A percentile compares a stretch with the other conserved stretches of the same genome.
Conservation (phyloP, 1,284 basidiomycete genomes). For the Rhodotorula glutinis region DNA sequence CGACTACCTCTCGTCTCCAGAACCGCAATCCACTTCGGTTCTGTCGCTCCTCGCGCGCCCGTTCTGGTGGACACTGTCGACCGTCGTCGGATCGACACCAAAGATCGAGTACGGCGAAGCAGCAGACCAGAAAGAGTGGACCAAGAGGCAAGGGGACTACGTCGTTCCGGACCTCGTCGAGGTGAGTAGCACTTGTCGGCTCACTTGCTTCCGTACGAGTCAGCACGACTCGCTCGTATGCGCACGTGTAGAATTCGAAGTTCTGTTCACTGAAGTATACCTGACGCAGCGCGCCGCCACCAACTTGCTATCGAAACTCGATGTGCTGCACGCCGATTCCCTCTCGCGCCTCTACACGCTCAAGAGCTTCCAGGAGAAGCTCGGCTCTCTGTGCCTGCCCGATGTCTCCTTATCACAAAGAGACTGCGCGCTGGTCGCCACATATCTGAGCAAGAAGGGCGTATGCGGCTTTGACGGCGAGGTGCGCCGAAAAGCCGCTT, state of each 20-base stretch:
- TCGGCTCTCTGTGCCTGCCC: constrained; percentile 19
- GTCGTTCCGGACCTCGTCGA: constrained; percentile 41
- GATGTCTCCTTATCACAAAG: constrained; percentile 17
- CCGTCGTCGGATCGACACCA: constrained; percentile 13
- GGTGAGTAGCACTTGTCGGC: constrained; percentile 16
- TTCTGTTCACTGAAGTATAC: neutral
- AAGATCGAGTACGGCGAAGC: constrained; percentile 17
- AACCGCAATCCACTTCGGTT: constrained; percentile 15
- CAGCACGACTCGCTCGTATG: neutral
- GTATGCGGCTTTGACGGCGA: constrained; percentile 29
- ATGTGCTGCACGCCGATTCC: constrained; percentile 20
- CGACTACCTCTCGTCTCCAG: constrained; percentile 16
- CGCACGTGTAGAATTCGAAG: neutral
- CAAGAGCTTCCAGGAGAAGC: constrained; percentile 12
- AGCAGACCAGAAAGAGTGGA: constrained; percentile 40
- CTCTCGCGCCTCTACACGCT: constrained; percentile 35
- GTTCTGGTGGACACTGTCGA: constrained; percentile 40
- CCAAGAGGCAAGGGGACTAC: constrained; percentile 31
- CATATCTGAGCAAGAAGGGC: constrained; percentile 16
- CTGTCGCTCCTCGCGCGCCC: constrained; percentile 36
- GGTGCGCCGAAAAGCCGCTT: constrained; percentile 8
- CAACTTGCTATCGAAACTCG: constrained; percentile 7
- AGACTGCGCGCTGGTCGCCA: constrained; percentile 27
- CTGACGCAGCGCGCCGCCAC: constrained; percentile 21
- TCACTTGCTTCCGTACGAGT: neutral